Evolutionary conservation across 345 rosid genomes (phyloP).

Genomic region (Salix koriyanagi): DNA sequence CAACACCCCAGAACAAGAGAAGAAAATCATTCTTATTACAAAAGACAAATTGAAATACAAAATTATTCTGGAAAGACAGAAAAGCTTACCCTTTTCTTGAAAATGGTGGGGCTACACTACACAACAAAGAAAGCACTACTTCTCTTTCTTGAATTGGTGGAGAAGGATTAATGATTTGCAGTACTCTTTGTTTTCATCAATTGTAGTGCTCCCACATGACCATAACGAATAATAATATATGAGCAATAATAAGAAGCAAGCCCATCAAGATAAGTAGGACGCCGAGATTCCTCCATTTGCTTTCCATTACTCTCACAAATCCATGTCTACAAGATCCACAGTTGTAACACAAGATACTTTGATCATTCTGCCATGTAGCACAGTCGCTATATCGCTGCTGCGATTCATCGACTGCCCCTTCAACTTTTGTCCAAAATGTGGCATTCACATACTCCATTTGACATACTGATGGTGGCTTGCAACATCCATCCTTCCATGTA

Average conservation of each 20-base stretch:
- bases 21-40: background rate
- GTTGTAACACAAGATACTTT: constrained; percentile 45
- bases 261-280: constrained; percentile 51
- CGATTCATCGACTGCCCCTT: background rate
- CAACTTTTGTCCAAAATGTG: constrained; percentile 47
- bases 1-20: background rate
- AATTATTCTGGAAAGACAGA: too few relatives aligned
- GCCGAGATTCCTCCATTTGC: constrained; percentile 75
- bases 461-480: constrained; percentile 61
- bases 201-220: constrained; percentile 48
- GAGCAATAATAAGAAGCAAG: constrained; percentile 50
- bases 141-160: background rate
- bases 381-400: constrained; percentile 36
- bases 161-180: background rate
- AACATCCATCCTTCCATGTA: constrained; percentile 53
- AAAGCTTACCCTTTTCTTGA: background rate
- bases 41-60: too few relatives aligned
- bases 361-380: constrained; percentile 48
- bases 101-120: background rate
- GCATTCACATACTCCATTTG: constrained; percentile 57
- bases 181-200: background rate
- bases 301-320: constrained; percentile 37
- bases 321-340: constrained; percentile 61
- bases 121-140: too few relatives aligned
- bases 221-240: constrained; percentile 50